These are phyloP conservation scores for Candida piceae DNA, from an alignment of 805 yeast species.

Conservation along the genomic window DNA sequence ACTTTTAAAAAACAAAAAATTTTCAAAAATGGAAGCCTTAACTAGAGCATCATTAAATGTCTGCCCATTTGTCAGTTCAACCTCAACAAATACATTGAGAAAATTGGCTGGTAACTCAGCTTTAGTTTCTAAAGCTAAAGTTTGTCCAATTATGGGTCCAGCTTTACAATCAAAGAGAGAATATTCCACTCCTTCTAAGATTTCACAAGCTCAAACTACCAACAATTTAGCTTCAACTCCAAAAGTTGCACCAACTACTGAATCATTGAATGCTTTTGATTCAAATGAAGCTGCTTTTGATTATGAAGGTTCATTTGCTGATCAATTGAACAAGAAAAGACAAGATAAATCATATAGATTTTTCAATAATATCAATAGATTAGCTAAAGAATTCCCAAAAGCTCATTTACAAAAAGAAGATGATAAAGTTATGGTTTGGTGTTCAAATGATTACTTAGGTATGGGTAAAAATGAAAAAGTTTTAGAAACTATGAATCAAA, in stretches of 20 bases:
- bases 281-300: constrained; percentile 57
- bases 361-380: constrained; percentile 94
- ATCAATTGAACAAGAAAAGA: constrained; percentile 69
- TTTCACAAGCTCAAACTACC: constrained; percentile 42
- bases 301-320: constrained; percentile 62
- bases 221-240: constrained; percentile 29
- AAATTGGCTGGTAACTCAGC: constrained; percentile 41
- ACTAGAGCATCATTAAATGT: constrained; percentile 70
- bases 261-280: constrained; percentile 22
- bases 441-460: constrained; percentile 95
- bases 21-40: constrained; percentile 61
- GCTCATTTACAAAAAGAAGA: constrained; percentile 76
- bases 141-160: constrained; percentile 89
- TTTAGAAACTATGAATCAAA: constrained; percentile 66
- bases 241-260: constrained; percentile 30
- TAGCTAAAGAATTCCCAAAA: constrained; percentile 87
- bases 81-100: constrained; percentile 56
- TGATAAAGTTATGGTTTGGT: constrained; percentile 97
- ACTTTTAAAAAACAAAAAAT: not conserved
- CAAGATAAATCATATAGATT: constrained; percentile 88
- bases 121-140: constrained; percentile 55
- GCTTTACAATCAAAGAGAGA: constrained; percentile 48
- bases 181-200: constrained; percentile 44
- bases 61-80: constrained; percentile 73
- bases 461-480: constrained; percentile 82